Conservation (phyloP, 164 flowering plant species). For the Sedum album region DNA sequence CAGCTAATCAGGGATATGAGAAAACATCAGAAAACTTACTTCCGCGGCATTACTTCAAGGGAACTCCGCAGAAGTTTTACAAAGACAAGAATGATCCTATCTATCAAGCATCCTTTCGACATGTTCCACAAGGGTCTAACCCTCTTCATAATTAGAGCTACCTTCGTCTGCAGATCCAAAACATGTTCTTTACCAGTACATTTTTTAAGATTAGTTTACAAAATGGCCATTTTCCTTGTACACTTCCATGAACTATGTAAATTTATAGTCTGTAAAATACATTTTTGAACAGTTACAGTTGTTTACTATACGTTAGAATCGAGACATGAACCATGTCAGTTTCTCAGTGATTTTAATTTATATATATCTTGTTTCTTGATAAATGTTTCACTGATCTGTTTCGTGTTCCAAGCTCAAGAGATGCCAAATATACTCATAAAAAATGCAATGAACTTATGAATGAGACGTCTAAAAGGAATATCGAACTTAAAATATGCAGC, state of each 20-base stretch:
- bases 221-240: background rate
- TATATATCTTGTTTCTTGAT: background rate
- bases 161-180: background rate
- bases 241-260: background rate
- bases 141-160: conserved; percentile 1
- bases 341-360: background rate
- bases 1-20: background rate
- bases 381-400: background rate
- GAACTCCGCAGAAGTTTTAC: background rate
- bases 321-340: background rate
- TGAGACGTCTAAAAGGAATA: background rate
- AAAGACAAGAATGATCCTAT: background rate
- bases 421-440: background rate
- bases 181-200: background rate
- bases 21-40: background rate
- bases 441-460: background rate
- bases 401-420: background rate
- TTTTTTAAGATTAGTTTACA: background rate
- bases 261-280: background rate
- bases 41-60: background rate
- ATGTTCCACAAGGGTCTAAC: conserved; percentile 6
- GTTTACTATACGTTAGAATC: background rate
- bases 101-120: conserved; percentile 1
- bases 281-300: background rate
- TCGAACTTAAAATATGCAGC: background rate